Base-by-base conservation (phyloP, 2,329 filamentous ascomycete species). In the Zalaria obscura region DNA sequence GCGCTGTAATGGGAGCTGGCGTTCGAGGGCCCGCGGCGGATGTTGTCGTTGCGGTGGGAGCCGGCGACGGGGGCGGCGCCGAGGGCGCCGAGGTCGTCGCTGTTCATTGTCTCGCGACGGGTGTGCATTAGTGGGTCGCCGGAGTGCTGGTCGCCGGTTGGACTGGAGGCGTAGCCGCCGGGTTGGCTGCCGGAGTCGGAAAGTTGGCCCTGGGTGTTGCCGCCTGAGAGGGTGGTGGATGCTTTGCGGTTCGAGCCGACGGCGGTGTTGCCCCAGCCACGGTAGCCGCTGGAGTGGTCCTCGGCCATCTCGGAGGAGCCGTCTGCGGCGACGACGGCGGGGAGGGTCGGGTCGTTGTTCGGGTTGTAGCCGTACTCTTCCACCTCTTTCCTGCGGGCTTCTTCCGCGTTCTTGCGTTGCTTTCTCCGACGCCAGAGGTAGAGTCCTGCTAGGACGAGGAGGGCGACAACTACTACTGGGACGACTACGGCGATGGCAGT, bases 341-440 rank as follows among this genome's bases (percentile, higher is more conserved):
- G 77, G 8, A 94, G 69, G 1, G 83, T 86, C 1, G 88, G 86
- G 57, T 95, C 88, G 45, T 87, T 80, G 63, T 96, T 96, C n/a
- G 91, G 91, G 60, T 96, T 96, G 69, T 88, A 96, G 28, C 83
- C 81, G 59, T 96, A 96, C 57, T 96, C 91, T 60, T 96, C 89
- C 7, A 95, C 87, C 63, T 98, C 91, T 66, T 95, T 95, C 48
- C 88, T 77, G 39, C 91, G 77, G 53, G 88, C 78, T 58, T 95
- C 91, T 56, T 91, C 86, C 9, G 81, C 83, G 48, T 78, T 76
- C 68, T 86, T 91, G 48, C 80, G 78, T 54, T 83, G 79, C 66
- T 93, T 93, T 48, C 87, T 81, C 66, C 78, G 87, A 57, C 84
- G 78, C 86, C 87, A 98, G 55, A 89, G 76, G 60, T 83, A 87